Evolutionary conservation across 768 basidiomycete species (phyloP).

Genomic region (Suillus variegatus): DNA sequence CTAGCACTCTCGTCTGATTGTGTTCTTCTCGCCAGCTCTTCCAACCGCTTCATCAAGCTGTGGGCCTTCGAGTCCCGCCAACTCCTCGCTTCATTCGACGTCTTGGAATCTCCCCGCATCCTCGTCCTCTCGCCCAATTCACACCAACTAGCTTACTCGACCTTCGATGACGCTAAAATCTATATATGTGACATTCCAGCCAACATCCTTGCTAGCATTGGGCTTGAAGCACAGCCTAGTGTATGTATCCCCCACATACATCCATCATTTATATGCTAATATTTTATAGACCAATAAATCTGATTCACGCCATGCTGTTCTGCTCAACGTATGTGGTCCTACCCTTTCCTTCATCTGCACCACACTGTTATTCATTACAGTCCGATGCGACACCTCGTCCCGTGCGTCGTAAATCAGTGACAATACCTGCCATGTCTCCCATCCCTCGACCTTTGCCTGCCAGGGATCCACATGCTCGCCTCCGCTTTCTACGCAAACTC

Average conservation of each 20-base stretch:
- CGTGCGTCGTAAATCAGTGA: not conserved
- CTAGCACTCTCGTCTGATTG: not conserved
- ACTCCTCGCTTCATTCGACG: not conserved
- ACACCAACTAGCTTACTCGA: not conserved
- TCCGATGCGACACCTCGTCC: not conserved
- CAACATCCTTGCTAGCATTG: not conserved
- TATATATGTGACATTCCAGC: not conserved
- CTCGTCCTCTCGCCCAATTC: not conserved
- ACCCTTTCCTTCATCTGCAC: not conserved
- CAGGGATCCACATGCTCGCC: not conserved
- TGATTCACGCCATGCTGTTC: not conserved
- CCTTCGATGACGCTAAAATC: not conserved
- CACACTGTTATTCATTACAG: not conserved
- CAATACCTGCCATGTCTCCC: not conserved
- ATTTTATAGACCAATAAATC: not conserved
- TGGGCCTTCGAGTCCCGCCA: not conserved
- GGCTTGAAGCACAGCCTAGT: not conserved
- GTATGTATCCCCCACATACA: not conserved
- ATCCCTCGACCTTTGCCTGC: not conserved
- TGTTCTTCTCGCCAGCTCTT: not conserved
- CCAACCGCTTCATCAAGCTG: fast-evolving
- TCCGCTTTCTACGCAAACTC: not conserved
- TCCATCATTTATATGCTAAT: not conserved
- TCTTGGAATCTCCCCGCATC: fast-evolving
- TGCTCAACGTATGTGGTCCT: not conserved